Base-by-base conservation (phyloP, 2,329 filamentous ascomycete genomes). In the Ceratocystis huliohia region DNA sequence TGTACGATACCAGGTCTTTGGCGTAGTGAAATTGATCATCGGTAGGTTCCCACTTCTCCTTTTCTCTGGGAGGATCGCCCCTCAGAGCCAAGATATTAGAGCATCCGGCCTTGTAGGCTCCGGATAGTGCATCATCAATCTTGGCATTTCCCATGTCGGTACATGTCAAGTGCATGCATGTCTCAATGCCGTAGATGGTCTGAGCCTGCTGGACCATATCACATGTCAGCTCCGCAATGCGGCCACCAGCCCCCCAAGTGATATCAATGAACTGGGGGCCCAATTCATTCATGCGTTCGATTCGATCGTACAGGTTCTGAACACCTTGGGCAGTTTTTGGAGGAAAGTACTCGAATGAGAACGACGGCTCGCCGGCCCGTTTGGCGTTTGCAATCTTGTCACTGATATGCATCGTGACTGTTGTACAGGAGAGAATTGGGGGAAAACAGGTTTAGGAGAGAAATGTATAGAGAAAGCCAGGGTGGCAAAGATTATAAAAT, bases 301-400 rank as follows among this genome's bases (percentile, higher is more conserved):
- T 97, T 72, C 94, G 90, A 72, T 99, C 94, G 81, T 99, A 99
- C 67, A 99, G 86, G 76, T 99, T 99, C 79, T 99, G 94, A 13
- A 99, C 93, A 82, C 94, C 94, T 78, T 94, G 90, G 10, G 90
- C 88, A 6, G 94, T 99, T 80, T 99, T 99, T 48, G 94, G 94
- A 64, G 94, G 94, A 78, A 99, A 99, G 82, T 96, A 99, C 77
- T 99, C 94, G 80, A 99, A 99, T 68, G 94, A 99, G 81, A 96
- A 96, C 74, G 91, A 94, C 67, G 92, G 88, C 73, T 88, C 84
- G 74, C 86, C 85, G 73, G 87, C 85, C 78, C 84, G 83, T 77
- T 91, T 85, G 76, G 92, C 87, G 72, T 93, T 88, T 71, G 84
- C 81, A 73, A 99, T 83, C 82, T 96, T 96, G 72, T 94, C 86